Conservation (phyloP, 139 green algal genomes). For the Chlorella sorokiniana region DNA sequence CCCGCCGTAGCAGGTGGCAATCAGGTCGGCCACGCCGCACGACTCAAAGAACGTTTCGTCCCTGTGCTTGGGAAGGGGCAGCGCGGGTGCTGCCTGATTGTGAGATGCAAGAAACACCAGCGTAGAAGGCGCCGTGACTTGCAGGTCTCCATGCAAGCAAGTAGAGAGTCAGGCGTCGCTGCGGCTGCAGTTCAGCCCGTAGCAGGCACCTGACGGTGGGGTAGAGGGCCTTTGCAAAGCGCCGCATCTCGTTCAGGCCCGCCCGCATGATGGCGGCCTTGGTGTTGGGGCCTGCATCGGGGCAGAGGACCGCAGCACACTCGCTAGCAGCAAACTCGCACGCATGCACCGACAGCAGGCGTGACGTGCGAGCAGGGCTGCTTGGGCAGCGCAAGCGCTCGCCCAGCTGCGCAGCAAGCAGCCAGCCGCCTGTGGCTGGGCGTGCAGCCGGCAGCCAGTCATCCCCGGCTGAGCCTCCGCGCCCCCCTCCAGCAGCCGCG, state of each 20-base stretch:
- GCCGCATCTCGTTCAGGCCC: conserved; percentile 71
- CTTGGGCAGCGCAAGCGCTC: background rate
- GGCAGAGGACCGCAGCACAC: background rate
- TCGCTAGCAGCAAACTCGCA: background rate
- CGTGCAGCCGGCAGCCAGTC: too few relatives aligned
- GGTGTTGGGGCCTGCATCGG: conserved; percentile 57
- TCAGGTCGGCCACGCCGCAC: conserved; percentile 76
- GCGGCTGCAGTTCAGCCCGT: too few relatives aligned
- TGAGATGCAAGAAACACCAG: too few relatives aligned
- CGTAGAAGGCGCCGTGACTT: too few relatives aligned
- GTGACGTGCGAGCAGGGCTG: background rate
- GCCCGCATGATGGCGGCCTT: conserved; percentile 73
- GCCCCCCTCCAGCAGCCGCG: background rate
- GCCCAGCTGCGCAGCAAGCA: too few relatives aligned
- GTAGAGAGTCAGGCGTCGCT: too few relatives aligned
- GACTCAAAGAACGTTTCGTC: conserved; percentile 80
- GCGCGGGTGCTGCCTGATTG: too few relatives aligned
- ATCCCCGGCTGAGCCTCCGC: too few relatives aligned
- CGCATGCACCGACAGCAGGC: background rate
- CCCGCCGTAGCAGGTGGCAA: conserved; percentile 79
- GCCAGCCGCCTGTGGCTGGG: too few relatives aligned
- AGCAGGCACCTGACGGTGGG: conserved; percentile 23
- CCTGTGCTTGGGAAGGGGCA: background rate
- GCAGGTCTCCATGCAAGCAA: too few relatives aligned
- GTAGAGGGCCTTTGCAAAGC: conserved; percentile 62